Evolutionary conservation across 495 filamentous ascomycete genomes (phyloP).

Genomic region (Penicillium malachiteum): DNA sequence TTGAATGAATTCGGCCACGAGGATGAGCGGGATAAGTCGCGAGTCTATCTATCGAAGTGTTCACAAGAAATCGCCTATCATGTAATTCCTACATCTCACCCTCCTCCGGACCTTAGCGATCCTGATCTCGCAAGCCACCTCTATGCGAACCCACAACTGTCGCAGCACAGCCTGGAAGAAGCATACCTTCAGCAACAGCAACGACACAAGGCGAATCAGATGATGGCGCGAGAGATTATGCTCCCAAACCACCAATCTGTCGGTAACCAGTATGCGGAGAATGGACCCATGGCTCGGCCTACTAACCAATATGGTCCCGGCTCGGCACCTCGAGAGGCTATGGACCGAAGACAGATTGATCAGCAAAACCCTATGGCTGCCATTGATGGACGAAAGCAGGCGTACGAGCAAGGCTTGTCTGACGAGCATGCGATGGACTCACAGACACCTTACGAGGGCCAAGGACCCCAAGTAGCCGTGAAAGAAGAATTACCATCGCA

Average conservation of each 20-base stretch:
- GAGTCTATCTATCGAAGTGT: slow-evolving; percentile 53
- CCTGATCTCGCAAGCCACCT: slow-evolving; percentile 48
- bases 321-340: slow-evolving; percentile 24
- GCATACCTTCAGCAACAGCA: slow-evolving; percentile 47
- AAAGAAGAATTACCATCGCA: slow-evolving; percentile 35
- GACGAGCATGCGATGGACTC: slow-evolving; percentile 59
- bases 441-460: slow-evolving; percentile 57
- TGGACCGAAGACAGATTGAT: slow-evolving; percentile 41
- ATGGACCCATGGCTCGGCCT: slow-evolving; percentile 32
- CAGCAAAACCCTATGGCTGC: slow-evolving; percentile 35
- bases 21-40: slow-evolving; percentile 50
- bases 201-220: slow-evolving; percentile 44
- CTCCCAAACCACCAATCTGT: slow-evolving; percentile 49
- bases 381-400: slow-evolving; percentile 39
- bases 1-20: slow-evolving; percentile 59
- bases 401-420: slow-evolving; percentile 35
- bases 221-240: slow-evolving; percentile 45
- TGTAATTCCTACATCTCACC: slow-evolving; percentile 50
- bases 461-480: slow-evolving; percentile 46
- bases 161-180: slow-evolving; percentile 51
- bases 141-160: slow-evolving; percentile 46
- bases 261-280: slow-evolving; percentile 44
- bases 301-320: slow-evolving; percentile 32
- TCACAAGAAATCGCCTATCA: slow-evolving; percentile 56
- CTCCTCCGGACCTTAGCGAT: slow-evolving; percentile 45